Base-by-base conservation (phyloP, 2,329 filamentous ascomycete species). In the Escovopsis sp. region DNA sequence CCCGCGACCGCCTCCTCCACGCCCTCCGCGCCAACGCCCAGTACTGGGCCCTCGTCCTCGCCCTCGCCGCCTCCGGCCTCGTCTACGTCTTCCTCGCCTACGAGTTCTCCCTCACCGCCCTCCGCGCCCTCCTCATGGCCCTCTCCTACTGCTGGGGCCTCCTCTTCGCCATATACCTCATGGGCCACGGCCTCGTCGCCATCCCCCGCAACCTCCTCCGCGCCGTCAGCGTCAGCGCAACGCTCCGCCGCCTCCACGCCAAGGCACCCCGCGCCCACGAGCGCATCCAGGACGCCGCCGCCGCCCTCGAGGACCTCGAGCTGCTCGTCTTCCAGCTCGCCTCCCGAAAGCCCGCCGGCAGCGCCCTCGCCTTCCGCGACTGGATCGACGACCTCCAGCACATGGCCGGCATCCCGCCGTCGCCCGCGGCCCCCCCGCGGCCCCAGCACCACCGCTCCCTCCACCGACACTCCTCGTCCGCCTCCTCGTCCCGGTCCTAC, bases 321-420 rank as follows among this genome's bases (percentile, higher is more conserved):
- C 66, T 70, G 4, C 84, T 92, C 50, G 79, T 96, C 3, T 60
- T 70, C 15, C 82, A 90, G 52, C 65, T 98, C 28, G 75, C 78
- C 44, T 75, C 78, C 44, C 73, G 86, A 45, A 94, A 94, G 62
- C 8, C 8, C 21, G 78, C 73, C 3, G 84, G 81, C 13, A 82
- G 76, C 17, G 77, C 83, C 5, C 63, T 65, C 36, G 71, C 80
- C 29, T 90, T 87, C 49, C 74, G 78, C 45, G 87, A 94, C 46
- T 98, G 90, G 90, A 93, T 98, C 44, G 88, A 96, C 45, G 90
- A 98, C 51, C 63, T 98, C 23, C 77, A 75, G 3, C 88, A 96
- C 43, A 72, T 79, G 43, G 76, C 76, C 31, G 77, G 72, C 46
- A 56, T 84, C 5, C 72, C 77, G 2, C 83, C 88, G 44, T 61